phyloP scores from a whole-genome alignment of 2,329 filamentous ascomycete genomes.

The Blastomyces parvus region DNA sequence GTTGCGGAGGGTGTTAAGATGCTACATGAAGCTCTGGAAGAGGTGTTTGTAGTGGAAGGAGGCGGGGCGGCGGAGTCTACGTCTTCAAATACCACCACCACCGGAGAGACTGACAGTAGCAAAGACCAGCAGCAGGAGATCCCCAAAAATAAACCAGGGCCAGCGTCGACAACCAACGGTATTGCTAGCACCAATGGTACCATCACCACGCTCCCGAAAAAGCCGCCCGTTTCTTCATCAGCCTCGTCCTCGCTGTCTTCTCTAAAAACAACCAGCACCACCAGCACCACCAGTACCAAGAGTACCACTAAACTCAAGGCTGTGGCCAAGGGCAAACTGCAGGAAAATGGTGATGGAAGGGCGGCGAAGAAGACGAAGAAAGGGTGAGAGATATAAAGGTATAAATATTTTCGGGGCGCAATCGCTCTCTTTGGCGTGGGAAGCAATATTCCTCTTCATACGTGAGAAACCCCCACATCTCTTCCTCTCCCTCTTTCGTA shows the following conservation, averaged over 20 bases:
- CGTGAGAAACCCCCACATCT: background rate
- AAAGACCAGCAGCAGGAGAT: constrained; percentile 4
- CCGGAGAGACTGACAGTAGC: background rate
- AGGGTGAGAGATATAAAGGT: constrained; percentile 2
- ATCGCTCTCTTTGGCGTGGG: no score
- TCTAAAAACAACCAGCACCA: background rate
- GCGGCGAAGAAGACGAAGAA: constrained; percentile 16
- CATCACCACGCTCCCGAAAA: background rate
- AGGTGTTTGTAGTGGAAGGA: constrained; percentile 30
- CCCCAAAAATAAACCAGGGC: constrained; percentile 3
- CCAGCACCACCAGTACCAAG: background rate
- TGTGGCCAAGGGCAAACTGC: constrained; percentile 8
- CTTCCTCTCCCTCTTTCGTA: background rate
- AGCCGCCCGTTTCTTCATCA: background rate
- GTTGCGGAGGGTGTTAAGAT: constrained; percentile 44
- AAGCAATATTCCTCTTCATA: background rate
- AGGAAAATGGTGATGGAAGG: constrained; percentile 12
- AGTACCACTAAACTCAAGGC: background rate
- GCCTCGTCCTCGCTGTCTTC: background rate
- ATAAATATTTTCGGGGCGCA: background rate
- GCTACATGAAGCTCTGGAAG: constrained; percentile 43
- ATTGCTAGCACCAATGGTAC: background rate
- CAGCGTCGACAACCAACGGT: background rate
- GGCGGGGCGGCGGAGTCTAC: constrained; percentile 24
- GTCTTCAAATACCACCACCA: background rate